These are phyloP conservation scores for Starmerella floricola DNA, from an alignment of 805 yeast genomes.

Conservation along the genomic window DNA sequence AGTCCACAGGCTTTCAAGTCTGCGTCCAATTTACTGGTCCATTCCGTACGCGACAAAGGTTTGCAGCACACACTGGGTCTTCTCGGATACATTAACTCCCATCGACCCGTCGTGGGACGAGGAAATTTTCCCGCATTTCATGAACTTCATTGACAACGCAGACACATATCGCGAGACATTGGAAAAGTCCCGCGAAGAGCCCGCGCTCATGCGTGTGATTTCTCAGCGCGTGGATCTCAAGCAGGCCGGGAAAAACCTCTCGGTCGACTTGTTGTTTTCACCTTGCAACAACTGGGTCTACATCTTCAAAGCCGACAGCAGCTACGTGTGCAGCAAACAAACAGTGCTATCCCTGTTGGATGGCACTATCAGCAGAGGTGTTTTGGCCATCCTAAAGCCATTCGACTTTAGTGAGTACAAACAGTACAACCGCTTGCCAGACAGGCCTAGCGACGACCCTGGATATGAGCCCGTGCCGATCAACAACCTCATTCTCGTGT, in stretches of 20 bases:
- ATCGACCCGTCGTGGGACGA: constrained; percentile 27
- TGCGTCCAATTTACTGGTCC: constrained; percentile 33
- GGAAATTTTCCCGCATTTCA: constrained; percentile 23
- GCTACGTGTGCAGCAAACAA: constrained; percentile 5
- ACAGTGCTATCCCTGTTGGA: constrained; percentile 13
- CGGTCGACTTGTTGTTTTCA: constrained; percentile 24
- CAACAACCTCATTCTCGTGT: constrained; percentile 60
- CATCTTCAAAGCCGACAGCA: constrained; percentile 16
- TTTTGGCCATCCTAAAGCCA: constrained; percentile 11
- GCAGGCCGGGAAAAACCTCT: constrained; percentile 15
- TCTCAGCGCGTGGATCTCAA: constrained; percentile 19
- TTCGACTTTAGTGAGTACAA: constrained; percentile 29
- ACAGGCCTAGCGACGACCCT: constrained; percentile 23
- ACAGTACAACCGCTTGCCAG: constrained; percentile 21
- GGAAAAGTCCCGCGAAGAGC: constrained; percentile 21
- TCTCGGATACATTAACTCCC: constrained; percentile 28
- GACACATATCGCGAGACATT: constrained; percentile 6
- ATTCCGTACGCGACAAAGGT: constrained; percentile 27
- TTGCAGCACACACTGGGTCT: constrained; percentile 31
- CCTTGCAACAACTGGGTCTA: constrained; percentile 22
- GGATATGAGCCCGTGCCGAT: constrained; percentile 30
- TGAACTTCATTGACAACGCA: constrained; percentile 23
- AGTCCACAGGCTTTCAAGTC: constrained; percentile 14
- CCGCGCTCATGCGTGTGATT: constrained; percentile 24
- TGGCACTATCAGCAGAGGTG: constrained; percentile 14